Conservation (phyloP, 2,329 filamentous ascomycete genomes). For the Diplodia scrobiculata region DNA sequence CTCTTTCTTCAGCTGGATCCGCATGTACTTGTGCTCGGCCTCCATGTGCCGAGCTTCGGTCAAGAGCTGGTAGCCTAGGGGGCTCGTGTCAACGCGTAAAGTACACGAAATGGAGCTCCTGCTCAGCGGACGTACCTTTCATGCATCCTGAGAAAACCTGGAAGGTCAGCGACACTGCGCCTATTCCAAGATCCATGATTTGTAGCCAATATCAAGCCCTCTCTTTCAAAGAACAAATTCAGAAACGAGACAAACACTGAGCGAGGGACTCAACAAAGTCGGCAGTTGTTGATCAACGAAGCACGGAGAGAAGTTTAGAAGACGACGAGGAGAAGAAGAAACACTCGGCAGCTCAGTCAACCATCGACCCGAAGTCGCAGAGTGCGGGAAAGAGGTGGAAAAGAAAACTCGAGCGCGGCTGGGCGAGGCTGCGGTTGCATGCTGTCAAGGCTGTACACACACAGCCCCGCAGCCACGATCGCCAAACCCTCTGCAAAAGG, state of each 20-base stretch:
- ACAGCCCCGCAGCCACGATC: constrained; percentile 2
- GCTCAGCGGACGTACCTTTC: constrained; percentile 33
- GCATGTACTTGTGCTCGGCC: constrained; percentile 40
- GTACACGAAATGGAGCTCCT: not conserved
- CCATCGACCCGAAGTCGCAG: not conserved
- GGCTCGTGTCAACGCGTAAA: not conserved
- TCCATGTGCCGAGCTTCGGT: constrained; percentile 42
- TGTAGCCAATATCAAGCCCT: not conserved
- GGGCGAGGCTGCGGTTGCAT: constrained; percentile 10
- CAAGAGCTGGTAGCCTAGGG: constrained; percentile 44
- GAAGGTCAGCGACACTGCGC: constrained; percentile 41
- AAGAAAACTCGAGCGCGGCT: not conserved
- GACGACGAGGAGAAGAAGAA: not conserved
- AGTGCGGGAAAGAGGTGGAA: not conserved
- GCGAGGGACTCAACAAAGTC: not conserved
- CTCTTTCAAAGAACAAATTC: not conserved
- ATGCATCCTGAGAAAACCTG: constrained; percentile 45
- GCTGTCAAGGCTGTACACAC: not conserved
- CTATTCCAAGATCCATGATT: constrained; percentile 30
- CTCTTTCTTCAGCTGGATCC: constrained; percentile 44
- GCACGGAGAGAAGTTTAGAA: not conserved
- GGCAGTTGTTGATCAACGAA: not conserved
- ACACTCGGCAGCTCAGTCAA: not conserved
- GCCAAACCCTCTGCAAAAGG: not conserved
- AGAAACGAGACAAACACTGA: not conserved